Base-by-base conservation (phyloP, 1,284 basidiomycete species). In the Ganoderma lingzhi region DNA sequence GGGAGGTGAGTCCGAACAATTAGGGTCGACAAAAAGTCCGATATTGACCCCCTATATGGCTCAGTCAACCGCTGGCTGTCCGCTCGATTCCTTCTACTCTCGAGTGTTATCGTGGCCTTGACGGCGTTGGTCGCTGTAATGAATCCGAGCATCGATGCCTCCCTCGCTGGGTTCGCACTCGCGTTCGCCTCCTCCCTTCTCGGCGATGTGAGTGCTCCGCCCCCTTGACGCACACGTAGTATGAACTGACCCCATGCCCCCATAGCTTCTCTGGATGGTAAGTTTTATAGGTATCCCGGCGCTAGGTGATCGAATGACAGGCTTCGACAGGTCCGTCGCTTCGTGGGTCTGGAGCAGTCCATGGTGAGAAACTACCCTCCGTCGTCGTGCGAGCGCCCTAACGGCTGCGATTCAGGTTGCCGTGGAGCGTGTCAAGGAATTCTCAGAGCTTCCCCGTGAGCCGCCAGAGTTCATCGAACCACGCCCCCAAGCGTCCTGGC, bases 371-470 rank as follows among this genome's bases (percentile, higher is more conserved):
- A 5, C 55, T 6, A 39, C 55, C 64, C 14, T 51, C 62, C 45
- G 63, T 68, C 37, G 44, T 23, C 45, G 45, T 44, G 41, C 17
- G 39, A 63, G 65, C 67, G 68, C 62, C 64, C 62, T 37, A 39
- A 53, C 23, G 30, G 45, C 39, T 19, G 51, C 19, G 62, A 55
- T 53, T n/a, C 67, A 93, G 92, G 92, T 98, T 70, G 95, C 95
- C 17, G 84, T 98, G 61, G 97, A 98, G 80, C 91, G 96, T 56
- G 88, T 98, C 77, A 95, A 95, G 78, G 95, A 96, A 78, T 97
- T 96, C 80, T 93, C 94, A 1, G 94, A 96, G 75, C 82, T 98
- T 30, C 80, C 84, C 58, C 86, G 87, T 59, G 95, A 97, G 82
- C 86, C 90, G 14, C 85, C 94, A 2, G 95, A 97, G 79, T 92